phyloP scores from a whole-genome alignment of 2,329 filamentous ascomycete species.

The Pestalotiopsis sp. region DNA sequence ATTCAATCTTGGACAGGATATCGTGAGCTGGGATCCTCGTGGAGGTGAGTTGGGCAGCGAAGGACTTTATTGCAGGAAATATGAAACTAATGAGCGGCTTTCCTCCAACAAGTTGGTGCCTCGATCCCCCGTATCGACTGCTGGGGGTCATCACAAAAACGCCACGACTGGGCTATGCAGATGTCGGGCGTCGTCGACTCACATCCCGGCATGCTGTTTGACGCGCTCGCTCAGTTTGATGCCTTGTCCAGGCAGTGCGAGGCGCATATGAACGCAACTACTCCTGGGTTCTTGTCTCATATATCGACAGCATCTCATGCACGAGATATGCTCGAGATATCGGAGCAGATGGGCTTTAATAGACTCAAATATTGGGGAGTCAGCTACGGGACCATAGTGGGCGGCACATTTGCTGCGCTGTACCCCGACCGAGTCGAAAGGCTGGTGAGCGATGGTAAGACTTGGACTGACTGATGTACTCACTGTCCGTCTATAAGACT shows the following conservation, averaged over 20 bases:
- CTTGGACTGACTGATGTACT: background rate
- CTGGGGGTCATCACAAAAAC: constrained; percentile 46
- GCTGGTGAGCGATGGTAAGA: constrained; percentile 52
- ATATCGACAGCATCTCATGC: constrained; percentile 47
- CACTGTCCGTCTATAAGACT: background rate
- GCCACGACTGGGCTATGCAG: constrained; percentile 45
- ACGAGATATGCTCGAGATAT: constrained; percentile 51
- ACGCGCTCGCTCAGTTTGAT: background rate
- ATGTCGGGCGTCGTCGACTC: constrained; percentile 49
- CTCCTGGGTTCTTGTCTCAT: constrained; percentile 38
- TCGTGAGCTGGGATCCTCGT: constrained; percentile 55
- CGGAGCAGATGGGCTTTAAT: constrained; percentile 41
- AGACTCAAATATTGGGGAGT: constrained; percentile 57
- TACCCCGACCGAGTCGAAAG: constrained; percentile 54
- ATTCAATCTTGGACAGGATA: constrained; percentile 34
- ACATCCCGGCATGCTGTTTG: constrained; percentile 36
- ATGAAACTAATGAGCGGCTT: background rate
- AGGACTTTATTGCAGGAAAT: background rate
- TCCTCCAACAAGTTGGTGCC: constrained; percentile 38
- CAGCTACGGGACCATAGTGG: constrained; percentile 57
- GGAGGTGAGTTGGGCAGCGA: constrained; percentile 34
- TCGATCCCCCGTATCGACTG: constrained; percentile 55
- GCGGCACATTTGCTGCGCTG: constrained; percentile 54
- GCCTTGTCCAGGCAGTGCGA: constrained; percentile 12
- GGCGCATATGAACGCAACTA: constrained; percentile 5